These are phyloP conservation scores for Candida tropicalis DNA, from an alignment of 1,139 yeast species.

Conservation along the genomic window DNA sequence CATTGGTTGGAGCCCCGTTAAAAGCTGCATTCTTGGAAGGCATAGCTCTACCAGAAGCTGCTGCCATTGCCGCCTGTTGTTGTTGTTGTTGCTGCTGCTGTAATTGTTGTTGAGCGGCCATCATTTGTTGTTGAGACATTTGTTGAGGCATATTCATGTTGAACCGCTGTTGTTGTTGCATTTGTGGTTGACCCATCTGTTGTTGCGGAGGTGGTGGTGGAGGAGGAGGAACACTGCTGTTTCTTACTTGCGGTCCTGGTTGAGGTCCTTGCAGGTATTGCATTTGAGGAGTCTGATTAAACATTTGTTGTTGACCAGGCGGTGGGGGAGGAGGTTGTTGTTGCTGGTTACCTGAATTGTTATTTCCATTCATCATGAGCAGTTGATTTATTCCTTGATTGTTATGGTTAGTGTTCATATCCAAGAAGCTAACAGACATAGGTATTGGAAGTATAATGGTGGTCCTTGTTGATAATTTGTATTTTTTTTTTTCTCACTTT, in stretches of 20 bases:
- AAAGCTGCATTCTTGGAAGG: slow-evolving; percentile 14
- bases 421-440: slow-evolving; percentile 3
- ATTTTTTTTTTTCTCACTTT: neutral
- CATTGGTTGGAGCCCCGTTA: slow-evolving; percentile 11
- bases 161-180: slow-evolving; percentile 12
- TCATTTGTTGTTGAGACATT: slow-evolving; percentile 13
- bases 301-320: slow-evolving; percentile 14
- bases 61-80: slow-evolving; percentile 10
- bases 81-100: slow-evolving; percentile 13
- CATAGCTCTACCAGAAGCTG: slow-evolving; percentile 14
- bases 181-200: slow-evolving; percentile 8
- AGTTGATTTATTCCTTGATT: slow-evolving; percentile 3
- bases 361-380: slow-evolving; percentile 6
- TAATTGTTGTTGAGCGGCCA: slow-evolving; percentile 10
- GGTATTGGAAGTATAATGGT: neutral
- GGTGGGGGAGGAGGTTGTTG: slow-evolving; percentile 10
- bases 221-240: slow-evolving; percentile 5
- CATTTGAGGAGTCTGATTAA: slow-evolving; percentile 16
- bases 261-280: slow-evolving; percentile 14
- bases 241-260: slow-evolving; percentile 7
- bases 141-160: slow-evolving; percentile 12
- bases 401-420: slow-evolving; percentile 3
- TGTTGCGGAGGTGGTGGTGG: slow-evolving; percentile 9
- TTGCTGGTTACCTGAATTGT: slow-evolving; percentile 15
- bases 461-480: slow-evolving; percentile 2